These are phyloP conservation scores for Arabidopsis lyrata DNA, from an alignment of 441 rosid genomes.

Conservation along the genomic window DNA sequence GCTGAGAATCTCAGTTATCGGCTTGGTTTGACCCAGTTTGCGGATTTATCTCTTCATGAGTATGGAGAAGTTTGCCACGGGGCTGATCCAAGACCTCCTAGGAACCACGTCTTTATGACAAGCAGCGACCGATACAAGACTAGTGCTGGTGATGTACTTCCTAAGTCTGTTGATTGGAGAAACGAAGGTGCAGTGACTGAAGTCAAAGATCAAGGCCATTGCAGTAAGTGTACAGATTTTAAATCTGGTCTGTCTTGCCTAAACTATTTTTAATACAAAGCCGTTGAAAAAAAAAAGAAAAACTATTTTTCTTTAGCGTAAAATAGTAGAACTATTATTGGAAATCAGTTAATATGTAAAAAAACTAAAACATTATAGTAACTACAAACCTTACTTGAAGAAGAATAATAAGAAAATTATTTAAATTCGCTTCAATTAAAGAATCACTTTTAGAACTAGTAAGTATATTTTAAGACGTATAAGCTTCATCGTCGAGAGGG, in stretches of 20 bases:
- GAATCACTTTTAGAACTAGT: not conserved
- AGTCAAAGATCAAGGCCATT: slow-evolving; percentile 55
- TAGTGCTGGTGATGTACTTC: slow-evolving; percentile 48
- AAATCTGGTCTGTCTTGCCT: too few relatives aligned
- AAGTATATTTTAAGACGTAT: not conserved
- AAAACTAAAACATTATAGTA: too few relatives aligned
- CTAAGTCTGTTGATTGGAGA: slow-evolving; percentile 54
- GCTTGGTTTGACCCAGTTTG: slow-evolving; percentile 53
- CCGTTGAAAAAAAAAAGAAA: too few relatives aligned
- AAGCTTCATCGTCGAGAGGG: too few relatives aligned
- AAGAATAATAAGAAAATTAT: not conserved
- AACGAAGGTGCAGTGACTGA: slow-evolving; percentile 48
- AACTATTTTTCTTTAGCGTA: too few relatives aligned
- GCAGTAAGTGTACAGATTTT: slow-evolving; percentile 42
- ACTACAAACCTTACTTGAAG: too few relatives aligned
- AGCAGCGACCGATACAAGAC: slow-evolving; percentile 48
- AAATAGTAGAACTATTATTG: too few relatives aligned
- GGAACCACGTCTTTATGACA: slow-evolving; percentile 46
- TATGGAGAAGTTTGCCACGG: slow-evolving; percentile 49
- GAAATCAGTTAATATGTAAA: too few relatives aligned
- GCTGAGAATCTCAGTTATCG: slow-evolving; percentile 40
- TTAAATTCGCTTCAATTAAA: not conserved
- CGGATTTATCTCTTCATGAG: slow-evolving; percentile 55
- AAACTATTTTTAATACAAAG: too few relatives aligned
- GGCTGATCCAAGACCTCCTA: slow-evolving; percentile 35